Percentiles rank a stretch among this genome's conserved stretches.
Conservation (phyloP, 2,329 filamentous ascomycete species). For the Monilinia aucupariae region DNA sequence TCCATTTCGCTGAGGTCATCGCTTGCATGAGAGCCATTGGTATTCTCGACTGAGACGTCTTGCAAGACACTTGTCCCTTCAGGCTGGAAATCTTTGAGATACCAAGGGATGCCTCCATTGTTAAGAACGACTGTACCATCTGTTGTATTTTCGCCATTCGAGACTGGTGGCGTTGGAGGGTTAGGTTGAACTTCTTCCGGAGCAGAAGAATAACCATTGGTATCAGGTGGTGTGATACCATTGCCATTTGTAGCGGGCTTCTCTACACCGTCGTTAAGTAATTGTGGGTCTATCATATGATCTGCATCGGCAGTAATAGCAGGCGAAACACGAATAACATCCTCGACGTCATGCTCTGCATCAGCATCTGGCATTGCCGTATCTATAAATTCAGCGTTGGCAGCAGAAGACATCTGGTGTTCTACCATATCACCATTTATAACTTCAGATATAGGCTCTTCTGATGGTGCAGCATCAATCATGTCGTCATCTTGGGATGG, state of each 20-base stretch:
- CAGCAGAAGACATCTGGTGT: constrained; percentile 14
- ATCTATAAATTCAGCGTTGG: constrained; percentile 34
- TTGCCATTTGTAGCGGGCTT: constrained; percentile 31
- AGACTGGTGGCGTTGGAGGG: constrained; percentile 64
- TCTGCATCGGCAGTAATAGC: constrained; percentile 20
- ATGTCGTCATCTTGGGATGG: constrained; percentile 40
- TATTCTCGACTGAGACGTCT: constrained; percentile 45
- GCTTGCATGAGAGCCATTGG: constrained; percentile 66
- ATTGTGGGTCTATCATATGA: constrained; percentile 27
- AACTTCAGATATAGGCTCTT: constrained; percentile 1
- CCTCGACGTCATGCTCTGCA: constrained; percentile 23
- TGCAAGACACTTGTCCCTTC: constrained; percentile 73
- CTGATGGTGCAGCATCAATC: constrained; percentile 18
- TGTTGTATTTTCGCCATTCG: constrained; percentile 45
- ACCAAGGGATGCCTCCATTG: constrained; percentile 82
- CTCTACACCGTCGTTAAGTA: constrained; percentile 19
- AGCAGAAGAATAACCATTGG: constrained; percentile 40
- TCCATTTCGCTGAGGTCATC: constrained; percentile 90
- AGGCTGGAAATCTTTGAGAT: constrained; percentile 74
- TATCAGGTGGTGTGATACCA: constrained; percentile 41
- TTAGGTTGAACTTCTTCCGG: constrained; percentile 22
- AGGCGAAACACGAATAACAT: constrained; percentile 15
- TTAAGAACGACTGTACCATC: constrained; percentile 41
- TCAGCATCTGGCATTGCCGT: constrained; percentile 37
- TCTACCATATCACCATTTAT: neutral